Conservation (phyloP, 2,329 filamentous ascomycete genomes). For the Colletotrichum tabaci region DNA sequence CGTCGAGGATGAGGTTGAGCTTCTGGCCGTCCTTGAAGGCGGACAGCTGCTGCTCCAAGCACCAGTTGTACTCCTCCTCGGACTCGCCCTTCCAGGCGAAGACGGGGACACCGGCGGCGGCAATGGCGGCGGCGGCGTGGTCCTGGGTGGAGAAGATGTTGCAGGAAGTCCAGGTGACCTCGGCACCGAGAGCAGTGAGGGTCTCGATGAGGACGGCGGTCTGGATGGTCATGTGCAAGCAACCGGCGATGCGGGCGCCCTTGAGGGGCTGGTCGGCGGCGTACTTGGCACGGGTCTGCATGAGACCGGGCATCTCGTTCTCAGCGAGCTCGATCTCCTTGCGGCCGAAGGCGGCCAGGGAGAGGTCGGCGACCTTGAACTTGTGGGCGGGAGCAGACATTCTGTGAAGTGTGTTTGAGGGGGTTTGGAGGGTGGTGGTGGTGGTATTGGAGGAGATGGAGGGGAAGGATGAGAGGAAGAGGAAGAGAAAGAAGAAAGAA, state of each 20-base stretch:
- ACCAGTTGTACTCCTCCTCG: conserved; percentile 99
- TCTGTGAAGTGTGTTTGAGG: conserved; percentile 47
- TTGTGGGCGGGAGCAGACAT: conserved; percentile 88
- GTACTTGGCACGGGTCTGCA: conserved; percentile 95
- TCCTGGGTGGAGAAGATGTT: conserved; percentile 99
- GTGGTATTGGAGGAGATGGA: conserved; percentile 36
- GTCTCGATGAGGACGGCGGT: conserved; percentile 99
- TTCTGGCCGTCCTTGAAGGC: conserved; percentile 98
- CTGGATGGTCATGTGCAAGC: conserved; percentile 99
- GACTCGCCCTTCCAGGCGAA: conserved; percentile 89
- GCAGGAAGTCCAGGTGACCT: conserved; percentile 99
- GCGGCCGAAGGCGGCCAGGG: conserved; percentile 97
- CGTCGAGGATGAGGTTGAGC: conserved; percentile 99
- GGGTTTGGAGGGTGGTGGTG: conserved; percentile 39
- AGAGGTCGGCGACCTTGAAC: conserved; percentile 99
- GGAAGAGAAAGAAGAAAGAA: conserved; percentile 29
- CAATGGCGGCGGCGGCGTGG: conserved; percentile 97
- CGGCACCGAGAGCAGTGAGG: conserved; percentile 91
- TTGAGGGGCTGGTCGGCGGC: conserved; percentile 92
- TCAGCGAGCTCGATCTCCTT: conserved; percentile 99
- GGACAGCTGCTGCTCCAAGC: conserved; percentile 96
- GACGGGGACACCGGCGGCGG: conserved; percentile 91
- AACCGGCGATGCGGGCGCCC: conserved; percentile 96
- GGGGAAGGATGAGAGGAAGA: conserved; percentile 30
- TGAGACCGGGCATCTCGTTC: conserved; percentile 97